Evolutionary conservation across 306 rosid species (phyloP).

Genomic region (Lotus japonicus): DNA sequence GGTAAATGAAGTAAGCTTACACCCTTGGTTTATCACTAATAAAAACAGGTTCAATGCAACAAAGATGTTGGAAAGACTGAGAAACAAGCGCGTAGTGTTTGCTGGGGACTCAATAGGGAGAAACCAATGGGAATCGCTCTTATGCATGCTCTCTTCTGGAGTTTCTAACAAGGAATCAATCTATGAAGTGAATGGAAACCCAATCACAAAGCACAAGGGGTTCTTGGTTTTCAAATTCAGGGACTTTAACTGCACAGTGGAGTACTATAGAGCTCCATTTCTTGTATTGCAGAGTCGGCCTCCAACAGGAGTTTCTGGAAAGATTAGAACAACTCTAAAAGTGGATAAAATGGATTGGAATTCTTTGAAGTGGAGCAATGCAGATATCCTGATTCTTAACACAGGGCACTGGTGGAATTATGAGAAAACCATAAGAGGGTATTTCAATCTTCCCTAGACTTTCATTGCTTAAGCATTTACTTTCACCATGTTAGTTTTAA

Average conservation of each 20-base stretch:
- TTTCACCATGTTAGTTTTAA: not conserved
- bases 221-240: constrained; percentile 73
- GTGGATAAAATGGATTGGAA: constrained; percentile 85
- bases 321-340: constrained; percentile 54
- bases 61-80: constrained; percentile 60
- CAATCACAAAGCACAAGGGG: constrained; percentile 82
- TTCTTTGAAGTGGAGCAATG: constrained; percentile 67
- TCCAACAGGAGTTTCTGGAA: constrained; percentile 44
- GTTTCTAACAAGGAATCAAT: constrained; percentile 56
- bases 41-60: constrained; percentile 65
- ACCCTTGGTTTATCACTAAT: not conserved
- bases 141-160: constrained; percentile 80
- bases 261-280: constrained; percentile 83
- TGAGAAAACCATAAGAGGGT: constrained; percentile 91
- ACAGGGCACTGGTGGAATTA: constrained; percentile 99
- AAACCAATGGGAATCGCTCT: constrained; percentile 89
- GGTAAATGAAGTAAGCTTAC: not conserved
- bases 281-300: constrained; percentile 79
- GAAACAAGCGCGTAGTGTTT: constrained; percentile 62
- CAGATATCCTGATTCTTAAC: constrained; percentile 69
- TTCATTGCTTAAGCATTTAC: not conserved
- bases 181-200: constrained; percentile 75
- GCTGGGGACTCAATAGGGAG: constrained; percentile 92
- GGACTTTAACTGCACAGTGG: constrained; percentile 69
- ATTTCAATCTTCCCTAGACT: constrained; percentile 13